Evolutionary conservation across 2,329 filamentous ascomycete species (phyloP).

Genomic region (Curvularia hawaiiensis): DNA sequence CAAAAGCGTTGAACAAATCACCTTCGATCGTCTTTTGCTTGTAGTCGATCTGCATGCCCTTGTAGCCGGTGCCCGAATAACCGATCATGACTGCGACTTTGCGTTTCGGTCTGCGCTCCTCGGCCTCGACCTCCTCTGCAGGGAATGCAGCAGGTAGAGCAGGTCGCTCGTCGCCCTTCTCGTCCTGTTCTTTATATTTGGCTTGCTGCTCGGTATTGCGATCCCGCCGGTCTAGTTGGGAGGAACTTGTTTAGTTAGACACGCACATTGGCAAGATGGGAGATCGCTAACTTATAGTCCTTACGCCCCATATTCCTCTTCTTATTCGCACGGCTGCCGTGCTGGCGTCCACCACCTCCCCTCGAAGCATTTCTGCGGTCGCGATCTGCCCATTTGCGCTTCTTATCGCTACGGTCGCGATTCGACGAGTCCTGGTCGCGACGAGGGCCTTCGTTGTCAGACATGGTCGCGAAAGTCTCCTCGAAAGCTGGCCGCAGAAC

Average conservation of each 20-base stretch:
- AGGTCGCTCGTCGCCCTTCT: slow-evolving; percentile 44
- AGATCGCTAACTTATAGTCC: slow-evolving; percentile 64
- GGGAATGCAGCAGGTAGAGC: slow-evolving; percentile 66
- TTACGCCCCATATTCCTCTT: slow-evolving; percentile 70
- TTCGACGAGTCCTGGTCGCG: slow-evolving; percentile 28
- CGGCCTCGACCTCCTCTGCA: slow-evolving; percentile 84
- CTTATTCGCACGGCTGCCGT: slow-evolving; percentile 57
- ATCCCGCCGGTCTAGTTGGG: slow-evolving; percentile 54
- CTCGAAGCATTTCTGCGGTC: slow-evolving; percentile 32
- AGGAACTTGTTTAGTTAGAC: slow-evolving; percentile 52
- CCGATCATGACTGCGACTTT: slow-evolving; percentile 96
- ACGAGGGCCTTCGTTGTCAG: slow-evolving; percentile 24
- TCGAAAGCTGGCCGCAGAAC: slow-evolving; percentile 31
- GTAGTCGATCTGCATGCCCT: slow-evolving; percentile 86
- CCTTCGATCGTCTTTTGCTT: slow-evolving; percentile 93
- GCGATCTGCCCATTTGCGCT: slow-evolving; percentile 40
- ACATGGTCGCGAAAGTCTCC: slow-evolving; percentile 31
- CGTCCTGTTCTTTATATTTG: slow-evolving; percentile 46
- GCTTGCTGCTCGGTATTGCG: slow-evolving; percentile 50
- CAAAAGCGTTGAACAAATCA: slow-evolving; percentile 90
- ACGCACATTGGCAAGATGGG: slow-evolving; percentile 16
- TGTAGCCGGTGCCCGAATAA: slow-evolving; percentile 95
- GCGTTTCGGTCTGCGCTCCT: slow-evolving; percentile 87
- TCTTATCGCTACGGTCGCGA: slow-evolving; percentile 38
- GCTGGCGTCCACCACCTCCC: slow-evolving; percentile 41